Base-by-base conservation (phyloP, 352 stramenopile species). In the Pythium vanterpoolii region DNA sequence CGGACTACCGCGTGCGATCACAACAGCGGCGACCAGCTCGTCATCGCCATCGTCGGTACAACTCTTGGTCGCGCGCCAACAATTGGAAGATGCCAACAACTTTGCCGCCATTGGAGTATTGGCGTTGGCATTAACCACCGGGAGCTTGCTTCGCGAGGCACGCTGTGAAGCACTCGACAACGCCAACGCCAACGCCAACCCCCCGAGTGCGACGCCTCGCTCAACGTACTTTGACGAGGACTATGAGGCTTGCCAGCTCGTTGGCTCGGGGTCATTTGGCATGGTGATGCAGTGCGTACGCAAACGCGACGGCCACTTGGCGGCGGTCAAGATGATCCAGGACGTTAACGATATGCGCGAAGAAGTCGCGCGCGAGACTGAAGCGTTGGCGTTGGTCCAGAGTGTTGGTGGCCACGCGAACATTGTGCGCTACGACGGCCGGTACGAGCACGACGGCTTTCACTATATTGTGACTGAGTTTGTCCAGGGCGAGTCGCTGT, bases 401-500 rank as follows among this genome's bases (percentile, higher is more conserved):
- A 65, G 68, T 13, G 66, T 55, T 38, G 85, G 85, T 19, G 85
- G 85, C 2, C 85, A 95, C 47, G 60, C 57, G 10, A 72, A 73
- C 48, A 86, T 95, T 26, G 71, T 93, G 30, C 69, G 69, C 7
- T 91, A 80, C 50, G 60, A 87, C 48, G 73, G 77, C 1, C 66
- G 74, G 45, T 95, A 91, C 64, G 62, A 69, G 43, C 81, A 90
- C 70, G 77, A 90, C 51, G 82, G 83, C 11, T 93, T 92, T 50
- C 76, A 90, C 62, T 95, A 89, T 66, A 74, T 93, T 49, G 83
- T 95, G 56, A 76, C 86, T 16, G 86, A 95, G 64, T 89, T 79
- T 48, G 64, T 95, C 8, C 31, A 67, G 1, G 86, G 83, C 10
- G 76, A 85, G 21, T 91, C 86, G 39, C 72, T 95, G 5, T 77